A percentile compares a stretch with the other conserved stretches of the same genome.
Evolutionary conservation across 768 basidiomycete genomes (phyloP).

Genomic region (Suillus variegatus): DNA sequence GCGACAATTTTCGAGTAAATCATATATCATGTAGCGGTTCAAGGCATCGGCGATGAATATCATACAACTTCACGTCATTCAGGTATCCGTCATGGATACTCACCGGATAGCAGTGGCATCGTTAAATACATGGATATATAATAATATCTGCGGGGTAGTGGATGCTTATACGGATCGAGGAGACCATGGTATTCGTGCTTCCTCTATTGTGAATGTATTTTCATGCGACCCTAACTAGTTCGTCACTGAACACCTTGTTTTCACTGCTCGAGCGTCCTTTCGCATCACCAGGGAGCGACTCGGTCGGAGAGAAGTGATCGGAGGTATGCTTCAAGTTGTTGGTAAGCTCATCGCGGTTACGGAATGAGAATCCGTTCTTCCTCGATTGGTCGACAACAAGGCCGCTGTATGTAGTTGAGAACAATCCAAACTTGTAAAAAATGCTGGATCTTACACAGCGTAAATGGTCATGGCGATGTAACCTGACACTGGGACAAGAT

Average conservation of each 20-base stretch:
- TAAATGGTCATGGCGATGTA: slow-evolving; percentile 60
- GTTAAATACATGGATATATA: not conserved
- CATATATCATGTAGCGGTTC: not conserved
- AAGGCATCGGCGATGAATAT: slow-evolving; percentile 59
- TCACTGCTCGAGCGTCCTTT: slow-evolving; percentile 7
- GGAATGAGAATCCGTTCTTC: slow-evolving; percentile 52
- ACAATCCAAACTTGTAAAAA: not conserved
- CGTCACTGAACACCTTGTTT: slow-evolving; percentile 6
- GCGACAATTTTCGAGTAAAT: not conserved
- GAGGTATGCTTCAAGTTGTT: slow-evolving; percentile 17
- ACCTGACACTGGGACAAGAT: slow-evolving; percentile 60
- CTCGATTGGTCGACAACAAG: slow-evolving; percentile 54
- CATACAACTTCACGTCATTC: not conserved
- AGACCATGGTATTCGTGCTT: not conserved
- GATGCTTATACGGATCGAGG: not conserved
- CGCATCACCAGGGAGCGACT: not conserved
- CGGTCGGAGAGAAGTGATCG: not conserved
- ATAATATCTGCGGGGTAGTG: not conserved
- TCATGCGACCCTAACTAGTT: slow-evolving; percentile 3
- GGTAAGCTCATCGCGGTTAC: slow-evolving; percentile 46
- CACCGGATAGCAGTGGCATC: not conserved
- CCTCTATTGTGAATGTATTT: not conserved
- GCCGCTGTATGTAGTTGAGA: slow-evolving; percentile 37
- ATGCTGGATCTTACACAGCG: not conserved
- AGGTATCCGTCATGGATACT: not conserved